phyloP scores from a whole-genome alignment of 139 green algal genomes.

The Ettlia oleoabundans region DNA sequence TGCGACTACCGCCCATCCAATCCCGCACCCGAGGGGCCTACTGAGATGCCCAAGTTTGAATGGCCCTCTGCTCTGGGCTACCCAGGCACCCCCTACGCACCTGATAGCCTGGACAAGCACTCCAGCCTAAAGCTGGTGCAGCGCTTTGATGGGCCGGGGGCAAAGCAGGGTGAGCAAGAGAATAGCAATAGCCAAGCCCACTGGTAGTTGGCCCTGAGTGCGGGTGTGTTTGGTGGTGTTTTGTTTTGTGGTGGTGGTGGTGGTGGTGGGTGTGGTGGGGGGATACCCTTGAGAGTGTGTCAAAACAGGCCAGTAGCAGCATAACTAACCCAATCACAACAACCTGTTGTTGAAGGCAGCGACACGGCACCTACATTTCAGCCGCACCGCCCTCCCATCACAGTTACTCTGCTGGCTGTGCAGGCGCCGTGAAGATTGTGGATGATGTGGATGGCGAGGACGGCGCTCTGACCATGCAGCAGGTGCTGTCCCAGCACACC shows the following conservation, averaged over 20 bases:
- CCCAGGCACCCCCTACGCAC: not conserved
- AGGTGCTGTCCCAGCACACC: not conserved
- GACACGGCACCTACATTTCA: no score
- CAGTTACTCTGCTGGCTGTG: not conserved
- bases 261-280: no score
- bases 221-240: no score
- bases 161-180: constrained; percentile 31
- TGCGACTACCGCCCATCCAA: constrained; percentile 31
- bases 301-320: no score
- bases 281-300: no score
- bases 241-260: no score
- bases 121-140: constrained; percentile 18
- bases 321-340: no score
- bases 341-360: no score
- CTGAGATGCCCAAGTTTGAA: not conserved
- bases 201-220: no score
- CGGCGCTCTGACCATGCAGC: not conserved
- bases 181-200: no score
- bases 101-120: not conserved
- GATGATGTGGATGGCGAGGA: no score
- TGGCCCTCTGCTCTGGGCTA: not conserved
- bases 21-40: constrained; percentile 20
- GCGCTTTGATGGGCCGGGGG: constrained; percentile 34
- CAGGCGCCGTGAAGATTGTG: constrained; percentile 6
- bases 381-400: no score